Evolutionary conservation across 768 basidiomycete species (phyloP).

Genomic region (Kwoniella botswanensis): DNA sequence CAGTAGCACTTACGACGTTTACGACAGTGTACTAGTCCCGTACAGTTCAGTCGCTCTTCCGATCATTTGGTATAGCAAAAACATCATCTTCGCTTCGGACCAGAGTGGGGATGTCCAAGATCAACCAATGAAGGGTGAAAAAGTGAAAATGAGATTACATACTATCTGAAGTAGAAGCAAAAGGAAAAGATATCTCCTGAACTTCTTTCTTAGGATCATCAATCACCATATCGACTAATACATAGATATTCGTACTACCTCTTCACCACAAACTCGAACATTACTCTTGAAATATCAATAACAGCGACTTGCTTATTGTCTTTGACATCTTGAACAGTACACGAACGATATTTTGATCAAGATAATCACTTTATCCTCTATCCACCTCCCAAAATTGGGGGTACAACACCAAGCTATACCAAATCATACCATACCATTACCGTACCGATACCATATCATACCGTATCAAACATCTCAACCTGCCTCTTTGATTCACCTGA

Average conservation of each 20-base stretch:
- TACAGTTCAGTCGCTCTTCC: neutral
- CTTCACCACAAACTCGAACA: neutral
- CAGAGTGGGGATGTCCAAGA: neutral
- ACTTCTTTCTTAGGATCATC: no score
- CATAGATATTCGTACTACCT: neutral
- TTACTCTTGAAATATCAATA: neutral
- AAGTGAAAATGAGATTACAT: neutral
- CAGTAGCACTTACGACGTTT: neutral
- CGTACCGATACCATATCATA: neutral
- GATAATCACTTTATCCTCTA: neutral
- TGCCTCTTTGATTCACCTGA: no score
- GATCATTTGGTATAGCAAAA: neutral
- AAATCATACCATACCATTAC: no score
- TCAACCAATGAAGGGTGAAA: neutral
- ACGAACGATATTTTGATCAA: neutral
- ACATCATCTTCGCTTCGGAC: neutral
- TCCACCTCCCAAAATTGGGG: neutral
- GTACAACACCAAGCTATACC: neutral
- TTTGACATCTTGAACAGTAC: neutral
- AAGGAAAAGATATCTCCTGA: neutral
- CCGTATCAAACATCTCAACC: neutral
- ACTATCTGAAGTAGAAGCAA: neutral
- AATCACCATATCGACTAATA: no score
- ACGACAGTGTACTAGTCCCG: neutral
- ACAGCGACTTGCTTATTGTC: neutral